Evolutionary conservation across 2,329 filamentous ascomycete species (phyloP), one percentile per base, ranked within the genome.

Genomic region (Dothistroma pini): DNA sequence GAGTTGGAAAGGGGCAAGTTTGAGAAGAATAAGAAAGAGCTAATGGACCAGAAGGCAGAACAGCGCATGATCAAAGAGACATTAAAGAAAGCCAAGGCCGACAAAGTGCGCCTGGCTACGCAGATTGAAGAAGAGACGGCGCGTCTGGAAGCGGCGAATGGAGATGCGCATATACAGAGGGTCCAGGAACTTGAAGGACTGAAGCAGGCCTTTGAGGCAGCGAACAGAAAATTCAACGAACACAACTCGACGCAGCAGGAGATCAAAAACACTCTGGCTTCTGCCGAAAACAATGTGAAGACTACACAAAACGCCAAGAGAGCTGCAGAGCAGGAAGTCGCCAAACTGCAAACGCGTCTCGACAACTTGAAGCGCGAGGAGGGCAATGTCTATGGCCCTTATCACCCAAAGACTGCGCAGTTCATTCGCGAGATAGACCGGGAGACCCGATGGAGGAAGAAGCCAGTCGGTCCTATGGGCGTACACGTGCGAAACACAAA

Each of bases 391-490:
- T 84, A 85, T 50, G 83, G 83, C 60, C 88, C 83, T 0, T 97
- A 89, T 69, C 84, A 87, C 48, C 73, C 75, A 0, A 83, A 82
- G 47, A 83, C 96, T 69, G 80, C 82, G 0, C 76, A 79, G 1
- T 82, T 97, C 2, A 76, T 96, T 7, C 80, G 77, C 57, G 83
- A 82, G n/a, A 90, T 97, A 63, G 81, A 85, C 6, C 78, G 80
- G n/a, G 90, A 96, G 60, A 75, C 65, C 2, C 81, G 86, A 0
- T 97, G 96, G 71, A 78, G 80, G 25, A 78, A 84, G 49, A 87
- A 83, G 63, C 95, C 95, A 1, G 80, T 97, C 35, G 95, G 95
- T 0, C 95, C 95, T 0, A 80, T 97, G 14, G 95, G 93, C 32
- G 80, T 86, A 25, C 84, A 95, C 70, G 82, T 99, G 56, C 87